Base-by-base conservation (phyloP, 2,329 filamentous ascomycete genomes). In the Botryosphaeria dothidea region DNA sequence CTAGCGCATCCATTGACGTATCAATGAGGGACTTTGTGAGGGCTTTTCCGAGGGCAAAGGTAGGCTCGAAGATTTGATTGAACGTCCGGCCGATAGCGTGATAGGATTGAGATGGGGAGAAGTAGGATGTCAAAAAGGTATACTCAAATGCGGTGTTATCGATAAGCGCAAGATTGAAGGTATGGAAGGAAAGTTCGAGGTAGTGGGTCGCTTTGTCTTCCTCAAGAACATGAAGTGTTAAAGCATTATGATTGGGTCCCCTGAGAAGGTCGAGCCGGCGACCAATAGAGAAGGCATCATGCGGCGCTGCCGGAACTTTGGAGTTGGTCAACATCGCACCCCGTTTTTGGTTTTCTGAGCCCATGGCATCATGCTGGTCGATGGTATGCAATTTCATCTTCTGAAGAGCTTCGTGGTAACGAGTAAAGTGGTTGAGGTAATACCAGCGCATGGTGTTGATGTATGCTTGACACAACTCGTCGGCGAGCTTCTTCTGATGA, bases 361-460 rank as follows among this genome's bases (percentile, higher is more conserved):
- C 93, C 3, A 99, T 82, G 0, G 92, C 85, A 73, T 97, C 93
- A 69, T 90, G 89, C 73, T 90, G 93, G 73, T 97, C 94, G 66
- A 96, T 83, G 4, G 84, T 78, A 73, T 97, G 93, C 2, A 98
- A 78, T 72, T 91, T 94, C 66, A 99, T 84, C 76, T 92, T 96
- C 64, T 90, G 89, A 5, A 99, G 83, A 0, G 95, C 89, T 70
- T 89, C 88, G 68, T 91, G 88, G 76, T 99, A 99, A 36, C 94
- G 89, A 3, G 87, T 88, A 74, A 99, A 99, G 75, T 97, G 92
- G 69, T 91, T 95, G 62, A 90, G 80, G 75, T 98, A 98, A 74
- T 99, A 99, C 95, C 95, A 99, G 62, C 93, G 88, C 92, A 99
- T 99, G 0, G 96, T 99, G 76, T 97, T 97, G 81, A 96, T 90